Conservation (phyloP, 2,329 filamentous ascomycete species). For the Fusarium newnesense region DNA sequence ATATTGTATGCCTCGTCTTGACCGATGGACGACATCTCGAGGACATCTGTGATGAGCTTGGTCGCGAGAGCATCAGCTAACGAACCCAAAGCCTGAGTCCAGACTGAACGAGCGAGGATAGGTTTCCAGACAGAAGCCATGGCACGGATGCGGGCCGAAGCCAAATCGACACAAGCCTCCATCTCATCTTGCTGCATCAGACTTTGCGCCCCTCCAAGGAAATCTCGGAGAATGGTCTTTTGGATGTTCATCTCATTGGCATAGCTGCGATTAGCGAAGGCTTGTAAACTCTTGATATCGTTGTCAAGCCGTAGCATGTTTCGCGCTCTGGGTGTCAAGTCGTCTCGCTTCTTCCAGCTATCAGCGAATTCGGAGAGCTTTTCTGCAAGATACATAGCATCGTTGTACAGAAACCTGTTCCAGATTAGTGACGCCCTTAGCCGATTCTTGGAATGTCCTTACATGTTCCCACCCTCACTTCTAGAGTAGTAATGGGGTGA, state of each 20-base stretch:
- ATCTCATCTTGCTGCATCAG: constrained; percentile 67
- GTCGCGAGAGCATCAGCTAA: constrained; percentile 67
- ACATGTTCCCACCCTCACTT: constrained; percentile 72
- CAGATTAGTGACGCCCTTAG: constrained; percentile 1
- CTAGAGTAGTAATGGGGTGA: constrained; percentile 78
- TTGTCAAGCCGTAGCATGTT: constrained; percentile 68
- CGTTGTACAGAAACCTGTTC: constrained; percentile 72
- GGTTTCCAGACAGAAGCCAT: constrained; percentile 67
- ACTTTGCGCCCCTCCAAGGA: constrained; percentile 70
- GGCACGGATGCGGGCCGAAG: constrained; percentile 62
- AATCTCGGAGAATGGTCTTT: constrained; percentile 69
- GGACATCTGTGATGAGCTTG: constrained; percentile 70
- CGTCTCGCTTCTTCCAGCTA: constrained; percentile 64
- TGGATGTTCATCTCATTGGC: constrained; percentile 69
- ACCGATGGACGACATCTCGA: constrained; percentile 69
- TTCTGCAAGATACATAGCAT: constrained; percentile 71
- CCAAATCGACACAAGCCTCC: constrained; percentile 63
- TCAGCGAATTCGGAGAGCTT: constrained; percentile 60
- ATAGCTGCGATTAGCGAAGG: constrained; percentile 71
- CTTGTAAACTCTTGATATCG: constrained; percentile 68
- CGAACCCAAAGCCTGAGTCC: constrained; percentile 70
- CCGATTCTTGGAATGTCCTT: constrained; percentile 39
- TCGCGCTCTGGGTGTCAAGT: constrained; percentile 61
- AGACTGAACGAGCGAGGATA: constrained; percentile 69
- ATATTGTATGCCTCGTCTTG: constrained; percentile 73